Evolutionary conservation across 1,139 yeast species (phyloP).

Genomic region (Magnusiomyces magnusii): DNA sequence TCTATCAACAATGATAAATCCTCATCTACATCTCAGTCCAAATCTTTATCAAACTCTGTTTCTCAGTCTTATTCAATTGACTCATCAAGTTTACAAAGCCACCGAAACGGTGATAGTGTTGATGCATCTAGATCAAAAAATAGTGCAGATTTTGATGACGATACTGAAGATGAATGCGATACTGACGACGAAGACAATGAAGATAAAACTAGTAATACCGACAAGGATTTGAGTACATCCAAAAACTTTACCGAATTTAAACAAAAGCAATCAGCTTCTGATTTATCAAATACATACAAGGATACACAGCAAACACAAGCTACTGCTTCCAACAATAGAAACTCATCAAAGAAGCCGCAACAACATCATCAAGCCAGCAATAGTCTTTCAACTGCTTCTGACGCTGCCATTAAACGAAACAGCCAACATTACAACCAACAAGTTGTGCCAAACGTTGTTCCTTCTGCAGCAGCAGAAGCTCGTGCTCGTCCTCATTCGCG

Average conservation of each 20-base stretch:
- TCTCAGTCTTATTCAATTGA: not conserved
- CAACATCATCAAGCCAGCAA: not conserved
- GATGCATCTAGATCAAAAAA: not conserved
- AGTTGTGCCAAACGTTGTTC: not conserved
- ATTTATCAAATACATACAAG: not conserved
- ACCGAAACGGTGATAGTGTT: not conserved
- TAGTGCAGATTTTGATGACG: not conserved
- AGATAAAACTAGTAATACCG: too few species aligned
- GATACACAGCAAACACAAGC: not conserved
- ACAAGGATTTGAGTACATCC: not conserved
- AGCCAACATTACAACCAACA: not conserved
- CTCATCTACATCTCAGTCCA: not conserved
- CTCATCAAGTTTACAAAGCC: not conserved
- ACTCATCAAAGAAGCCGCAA: not conserved
- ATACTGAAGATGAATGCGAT: not conserved
- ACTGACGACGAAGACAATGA: not conserved
- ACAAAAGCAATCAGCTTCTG: not conserved
- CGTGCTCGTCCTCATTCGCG: not conserved
- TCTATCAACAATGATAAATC: not conserved
- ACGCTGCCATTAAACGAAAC: not conserved
- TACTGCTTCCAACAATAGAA: not conserved
- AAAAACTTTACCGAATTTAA: not conserved
- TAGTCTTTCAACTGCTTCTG: not conserved
- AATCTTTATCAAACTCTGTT: not conserved
- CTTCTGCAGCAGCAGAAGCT: not conserved